Percentiles rank a stretch among this genome's conserved stretches.
Evolutionary conservation across 1,284 basidiomycete genomes (phyloP).

Genomic region (Malassezia equina): DNA sequence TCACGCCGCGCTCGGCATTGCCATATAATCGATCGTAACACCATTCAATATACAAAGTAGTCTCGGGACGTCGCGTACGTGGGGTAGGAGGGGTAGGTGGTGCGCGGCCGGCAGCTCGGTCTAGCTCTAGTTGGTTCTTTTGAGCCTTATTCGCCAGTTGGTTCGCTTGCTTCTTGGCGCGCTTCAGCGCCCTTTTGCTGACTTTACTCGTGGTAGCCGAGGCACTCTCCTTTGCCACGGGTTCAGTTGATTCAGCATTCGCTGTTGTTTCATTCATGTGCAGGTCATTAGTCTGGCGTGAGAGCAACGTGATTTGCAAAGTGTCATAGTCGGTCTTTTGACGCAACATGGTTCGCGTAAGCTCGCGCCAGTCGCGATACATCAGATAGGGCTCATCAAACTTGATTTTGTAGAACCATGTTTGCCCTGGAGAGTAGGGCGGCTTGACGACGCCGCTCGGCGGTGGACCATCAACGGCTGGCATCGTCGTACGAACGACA

Average conservation of each 20-base stretch:
- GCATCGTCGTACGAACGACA: slow-evolving; percentile 58
- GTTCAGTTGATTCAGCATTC: too few relatives aligned
- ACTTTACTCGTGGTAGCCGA: too few relatives aligned
- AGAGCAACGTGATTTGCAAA: not conserved
- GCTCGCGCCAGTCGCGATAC: slow-evolving; percentile 94
- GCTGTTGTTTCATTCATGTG: not conserved
- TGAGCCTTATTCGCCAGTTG: not conserved
- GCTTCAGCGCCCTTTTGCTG: slow-evolving; percentile 25
- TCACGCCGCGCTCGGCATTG: slow-evolving; percentile 56
- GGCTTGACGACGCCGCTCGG: slow-evolving; percentile 21
- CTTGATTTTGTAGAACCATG: slow-evolving; percentile 99
- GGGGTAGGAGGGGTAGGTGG: slow-evolving; percentile 27
- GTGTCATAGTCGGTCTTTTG: slow-evolving; percentile 27
- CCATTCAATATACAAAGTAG: slow-evolving; percentile 36
- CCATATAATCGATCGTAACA: slow-evolving; percentile 39
- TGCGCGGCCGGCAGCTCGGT: slow-evolving; percentile 9
- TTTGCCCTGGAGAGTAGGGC: slow-evolving; percentile 56
- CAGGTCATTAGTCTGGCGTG: not conserved
- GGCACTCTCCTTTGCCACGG: too few relatives aligned
- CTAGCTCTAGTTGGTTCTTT: not conserved
- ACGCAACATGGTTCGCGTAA: slow-evolving; percentile 59
- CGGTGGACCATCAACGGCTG: slow-evolving; percentile 9
- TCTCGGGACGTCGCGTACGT: slow-evolving; percentile 33
- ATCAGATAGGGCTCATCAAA: slow-evolving; percentile 98
- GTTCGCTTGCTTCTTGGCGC: slow-evolving; percentile 10